Conservation (phyloP, 306 rosid genomes). For the Cucurbita argyrosperma region DNA sequence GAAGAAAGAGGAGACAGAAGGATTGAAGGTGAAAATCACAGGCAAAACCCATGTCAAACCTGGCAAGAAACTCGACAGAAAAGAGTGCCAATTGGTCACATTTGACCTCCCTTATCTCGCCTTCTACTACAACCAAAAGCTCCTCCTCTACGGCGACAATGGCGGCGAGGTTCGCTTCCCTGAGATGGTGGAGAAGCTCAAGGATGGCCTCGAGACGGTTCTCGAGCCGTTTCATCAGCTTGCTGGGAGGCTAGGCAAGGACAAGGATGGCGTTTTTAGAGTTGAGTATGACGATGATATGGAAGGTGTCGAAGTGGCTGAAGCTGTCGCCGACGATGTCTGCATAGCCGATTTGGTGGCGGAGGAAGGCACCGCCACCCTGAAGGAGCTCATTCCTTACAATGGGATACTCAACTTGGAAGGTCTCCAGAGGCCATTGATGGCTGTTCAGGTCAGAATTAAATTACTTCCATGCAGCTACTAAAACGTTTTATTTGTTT, state of each 20-base stretch:
- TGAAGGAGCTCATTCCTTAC: constrained; percentile 61
- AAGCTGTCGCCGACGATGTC: constrained; percentile 47
- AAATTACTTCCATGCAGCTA: background rate
- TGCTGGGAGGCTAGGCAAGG: constrained; percentile 75
- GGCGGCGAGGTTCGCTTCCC: constrained; percentile 32
- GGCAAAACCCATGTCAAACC: constrained; percentile 46
- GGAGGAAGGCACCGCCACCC: constrained; percentile 36
- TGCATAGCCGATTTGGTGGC: constrained; percentile 41
- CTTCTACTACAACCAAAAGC: constrained; percentile 89
- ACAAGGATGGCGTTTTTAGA: constrained; percentile 73
- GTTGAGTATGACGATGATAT: constrained; percentile 58
- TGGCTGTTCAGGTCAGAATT: constrained; percentile 54
- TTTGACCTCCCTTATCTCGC: constrained; percentile 89
- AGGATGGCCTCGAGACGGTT: constrained; percentile 46
- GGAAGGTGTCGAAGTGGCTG: constrained; percentile 58
- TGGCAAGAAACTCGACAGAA: constrained; percentile 39
- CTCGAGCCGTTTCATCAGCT: constrained; percentile 62
- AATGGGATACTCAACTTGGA: constrained; percentile 64
- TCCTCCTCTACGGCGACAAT: constrained; percentile 47
- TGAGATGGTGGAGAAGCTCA: constrained; percentile 46
- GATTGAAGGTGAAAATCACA: constrained; percentile 36
- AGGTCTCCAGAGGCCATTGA: constrained; percentile 62
- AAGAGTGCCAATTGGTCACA: constrained; percentile 59
- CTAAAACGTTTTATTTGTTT: background rate
- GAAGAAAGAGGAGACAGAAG: constrained; percentile 12